Evolutionary conservation across 139 green algal species (phyloP), one percentile per base, ranked within the genome.

Genomic region (Closterium sp.): DNA sequence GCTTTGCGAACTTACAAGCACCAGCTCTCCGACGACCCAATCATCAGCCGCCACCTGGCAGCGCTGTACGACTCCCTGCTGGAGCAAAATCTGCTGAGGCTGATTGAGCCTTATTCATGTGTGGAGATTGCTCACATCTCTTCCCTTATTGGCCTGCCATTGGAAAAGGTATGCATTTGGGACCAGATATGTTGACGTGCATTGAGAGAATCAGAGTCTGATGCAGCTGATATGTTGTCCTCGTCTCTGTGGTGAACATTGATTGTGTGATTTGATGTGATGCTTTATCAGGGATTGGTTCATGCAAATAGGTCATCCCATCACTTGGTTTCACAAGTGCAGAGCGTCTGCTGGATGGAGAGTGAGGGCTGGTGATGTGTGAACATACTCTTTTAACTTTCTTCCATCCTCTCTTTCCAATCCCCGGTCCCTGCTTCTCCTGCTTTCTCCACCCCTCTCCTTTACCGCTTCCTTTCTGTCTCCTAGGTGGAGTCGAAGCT

Each of bases 41-140:
- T 99, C 30, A 97, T 99, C 28, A 94, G 98, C 93, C 89, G 91
- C 1, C 98, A 99, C 95, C 94, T 99, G 62, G 93, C 90, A 21
- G 93, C 92, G 45, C 96, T 98, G 42, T 98, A 98, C 92, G 95
- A 97, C 91, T 97, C 95, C 10, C 89, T 96, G 91, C 93, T 96
- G 88, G 94, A 96, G 92, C 92, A 96, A 91, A 96, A 96, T 91
- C 86, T 96, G 85, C 42, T 88, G 85, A 96, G 97, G 0, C 92
- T 99, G 50, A 98, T 99, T 31, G 98, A 99, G 96, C 98, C 98
- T 0, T 99, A 97, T 95, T 97, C 92, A 17, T 94, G 97, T 0
- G 98, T 99, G 30, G 97, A 99, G 95, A 97, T 99, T 27, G 87
- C 94, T 2, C 97, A 99, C 96, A 89, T 99, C 6, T 98, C 98